Evolutionary conservation across 495 filamentous ascomycete genomes (phyloP).

Genomic region (Saxophila tyrrhenica): DNA sequence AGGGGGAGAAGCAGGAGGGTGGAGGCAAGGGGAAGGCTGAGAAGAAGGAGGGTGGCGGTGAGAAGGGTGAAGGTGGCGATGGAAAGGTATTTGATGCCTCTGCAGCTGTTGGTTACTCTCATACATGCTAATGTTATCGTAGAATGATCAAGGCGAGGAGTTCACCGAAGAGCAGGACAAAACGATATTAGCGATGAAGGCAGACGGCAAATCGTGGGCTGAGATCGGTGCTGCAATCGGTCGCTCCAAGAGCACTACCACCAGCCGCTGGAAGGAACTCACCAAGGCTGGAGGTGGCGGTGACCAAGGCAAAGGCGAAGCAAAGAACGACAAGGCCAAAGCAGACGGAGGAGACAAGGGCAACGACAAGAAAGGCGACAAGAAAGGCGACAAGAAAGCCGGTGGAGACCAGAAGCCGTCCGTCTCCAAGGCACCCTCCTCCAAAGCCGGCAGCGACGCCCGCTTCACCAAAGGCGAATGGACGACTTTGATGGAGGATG

Average conservation of each 20-base stretch:
- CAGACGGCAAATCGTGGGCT: conserved; percentile 10
- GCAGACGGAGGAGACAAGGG: background rate
- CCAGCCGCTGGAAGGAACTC: conserved; percentile 13
- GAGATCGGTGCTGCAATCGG: conserved; percentile 13
- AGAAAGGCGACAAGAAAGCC: conserved; percentile 6
- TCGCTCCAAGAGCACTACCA: conserved; percentile 2
- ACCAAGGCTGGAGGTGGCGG: background rate
- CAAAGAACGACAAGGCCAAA: conserved; percentile 7
- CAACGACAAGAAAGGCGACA: conserved; percentile 1
- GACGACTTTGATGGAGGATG: conserved; percentile 12
- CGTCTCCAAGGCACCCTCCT: too few species aligned
- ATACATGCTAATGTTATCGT: background rate
- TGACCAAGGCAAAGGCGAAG: conserved; percentile 10
- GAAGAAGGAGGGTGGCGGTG: conserved; percentile 9
- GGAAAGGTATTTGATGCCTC: too few species aligned
- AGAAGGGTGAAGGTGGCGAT: conserved; percentile 3
- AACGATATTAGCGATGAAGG: conserved; percentile 16
- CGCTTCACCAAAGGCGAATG: conserved; percentile 14
- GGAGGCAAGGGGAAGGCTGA: background rate
- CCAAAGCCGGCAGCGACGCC: conserved; percentile 1
- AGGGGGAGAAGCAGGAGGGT: background rate
- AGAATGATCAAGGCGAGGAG: background rate
- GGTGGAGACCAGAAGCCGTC: background rate
- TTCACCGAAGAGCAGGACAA: conserved; percentile 17
- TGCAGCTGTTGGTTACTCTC: too few species aligned